Evolutionary conservation across 495 filamentous ascomycete genomes (phyloP).

Genomic region (Letharia lupina): DNA sequence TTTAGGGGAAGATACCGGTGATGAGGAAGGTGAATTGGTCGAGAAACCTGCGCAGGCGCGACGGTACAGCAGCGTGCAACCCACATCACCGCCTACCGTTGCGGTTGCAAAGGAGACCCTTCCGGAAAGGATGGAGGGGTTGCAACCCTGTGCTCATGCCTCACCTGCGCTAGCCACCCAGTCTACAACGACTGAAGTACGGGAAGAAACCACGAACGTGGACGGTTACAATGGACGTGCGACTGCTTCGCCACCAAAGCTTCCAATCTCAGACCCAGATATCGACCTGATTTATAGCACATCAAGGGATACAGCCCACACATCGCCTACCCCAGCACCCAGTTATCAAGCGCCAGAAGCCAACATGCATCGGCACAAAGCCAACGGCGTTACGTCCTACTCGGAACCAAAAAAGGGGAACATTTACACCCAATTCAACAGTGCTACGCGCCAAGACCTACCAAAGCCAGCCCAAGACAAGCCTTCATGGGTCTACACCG

Average conservation of each 20-base stretch:
- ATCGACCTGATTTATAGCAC: slow-evolving; percentile 2
- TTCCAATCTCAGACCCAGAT: background rate
- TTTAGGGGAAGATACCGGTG: slow-evolving; percentile 23
- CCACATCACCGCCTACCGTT: background rate
- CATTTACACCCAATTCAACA: slow-evolving; percentile 10
- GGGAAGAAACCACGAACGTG: background rate
- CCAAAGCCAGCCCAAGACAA: background rate
- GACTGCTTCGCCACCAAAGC: slow-evolving; percentile 5
- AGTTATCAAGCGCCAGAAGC: slow-evolving; percentile 4
- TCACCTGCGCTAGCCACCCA: background rate
- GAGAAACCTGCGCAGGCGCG: background rate
- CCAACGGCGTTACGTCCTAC: background rate
- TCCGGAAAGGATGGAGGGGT: background rate
- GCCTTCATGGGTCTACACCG: slow-evolving; percentile 11
- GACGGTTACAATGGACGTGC: background rate
- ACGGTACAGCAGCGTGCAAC: slow-evolving; percentile 4
- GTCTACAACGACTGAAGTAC: background rate
- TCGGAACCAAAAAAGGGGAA: slow-evolving; percentile 5
- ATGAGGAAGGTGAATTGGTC: slow-evolving; percentile 25
- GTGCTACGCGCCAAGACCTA: background rate
- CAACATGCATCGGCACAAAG: slow-evolving; percentile 11
- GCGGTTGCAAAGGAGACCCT: slow-evolving; percentile 4
- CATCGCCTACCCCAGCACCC: slow-evolving; percentile 1
- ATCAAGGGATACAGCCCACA: background rate
- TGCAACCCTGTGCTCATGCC: background rate